Conservation (phyloP, 495 filamentous ascomycete genomes). For the Xylaria curta region DNA sequence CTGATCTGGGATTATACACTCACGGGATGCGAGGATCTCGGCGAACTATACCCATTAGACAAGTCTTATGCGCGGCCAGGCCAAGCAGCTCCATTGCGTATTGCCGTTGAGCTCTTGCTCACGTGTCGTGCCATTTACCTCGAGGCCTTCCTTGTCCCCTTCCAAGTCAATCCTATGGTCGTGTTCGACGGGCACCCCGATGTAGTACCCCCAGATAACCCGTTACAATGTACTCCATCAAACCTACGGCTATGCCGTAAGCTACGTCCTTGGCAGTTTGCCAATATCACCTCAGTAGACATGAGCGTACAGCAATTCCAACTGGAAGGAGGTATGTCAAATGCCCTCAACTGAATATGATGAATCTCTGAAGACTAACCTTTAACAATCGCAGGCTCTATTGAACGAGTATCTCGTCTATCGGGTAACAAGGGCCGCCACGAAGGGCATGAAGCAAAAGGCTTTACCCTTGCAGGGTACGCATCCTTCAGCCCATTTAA, state of each 20-base stretch:
- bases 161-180: slow-evolving; percentile 37
- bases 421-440: slow-evolving; percentile 35
- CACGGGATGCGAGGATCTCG: slow-evolving; percentile 36
- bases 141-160: slow-evolving; percentile 37
- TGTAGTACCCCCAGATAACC: slow-evolving; percentile 29
- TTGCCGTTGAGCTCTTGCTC: slow-evolving; percentile 30
- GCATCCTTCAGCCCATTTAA: slow-evolving; percentile 27
- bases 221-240: slow-evolving; percentile 25
- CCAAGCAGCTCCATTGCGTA: slow-evolving; percentile 32
- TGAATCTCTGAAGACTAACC: neutral
- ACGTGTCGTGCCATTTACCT: slow-evolving; percentile 40
- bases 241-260: slow-evolving; percentile 22
- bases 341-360: neutral
- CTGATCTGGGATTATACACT: slow-evolving; percentile 38
- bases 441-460: slow-evolving; percentile 28
- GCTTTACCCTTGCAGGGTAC: slow-evolving; percentile 28
- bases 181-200: slow-evolving; percentile 32
- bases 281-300: slow-evolving; percentile 36
- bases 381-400: slow-evolving; percentile 21
- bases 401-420: slow-evolving; percentile 39
- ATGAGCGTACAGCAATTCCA: slow-evolving; percentile 33
- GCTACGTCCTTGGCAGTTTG: slow-evolving; percentile 39
- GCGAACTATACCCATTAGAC: slow-evolving; percentile 26
- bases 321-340: slow-evolving; percentile 40
- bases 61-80: slow-evolving; percentile 30